Percentiles rank a stretch among this genome's conserved stretches.
Evolutionary conservation across 495 filamentous ascomycete species (phyloP).

Genomic region (Margaritispora aquatica): DNA sequence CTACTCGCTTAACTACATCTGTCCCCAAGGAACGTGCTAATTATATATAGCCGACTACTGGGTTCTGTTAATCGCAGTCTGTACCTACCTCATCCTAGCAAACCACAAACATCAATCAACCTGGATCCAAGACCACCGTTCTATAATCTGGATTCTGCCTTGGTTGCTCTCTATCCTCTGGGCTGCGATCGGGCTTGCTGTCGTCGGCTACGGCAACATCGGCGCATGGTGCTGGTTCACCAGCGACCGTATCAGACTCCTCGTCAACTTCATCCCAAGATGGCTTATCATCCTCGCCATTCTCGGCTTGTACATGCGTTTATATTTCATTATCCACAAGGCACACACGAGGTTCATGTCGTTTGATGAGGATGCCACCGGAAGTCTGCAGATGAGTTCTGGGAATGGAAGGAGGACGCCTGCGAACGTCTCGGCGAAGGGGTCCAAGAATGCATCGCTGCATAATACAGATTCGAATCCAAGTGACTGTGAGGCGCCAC

Average conservation of each 20-base stretch:
- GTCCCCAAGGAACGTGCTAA: no score
- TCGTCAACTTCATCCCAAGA: conserved; percentile 37
- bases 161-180: conserved; percentile 33
- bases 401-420: neutral
- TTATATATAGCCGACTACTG: conserved; percentile 43
- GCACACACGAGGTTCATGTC: conserved; percentile 33
- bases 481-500: conserved; percentile 15
- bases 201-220: conserved; percentile 37
- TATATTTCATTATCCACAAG: conserved; percentile 35
- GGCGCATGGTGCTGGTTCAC: conserved; percentile 42
- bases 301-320: conserved; percentile 31
- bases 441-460: neutral
- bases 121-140: conserved; percentile 33
- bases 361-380: conserved; percentile 26
- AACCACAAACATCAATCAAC: conserved; percentile 30
- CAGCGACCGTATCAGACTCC: conserved; percentile 31
- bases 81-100: conserved; percentile 35
- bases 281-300: conserved; percentile 36
- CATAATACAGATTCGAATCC: neutral
- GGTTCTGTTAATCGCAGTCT: conserved; percentile 36
- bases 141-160: conserved; percentile 30
- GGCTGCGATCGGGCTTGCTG: conserved; percentile 29
- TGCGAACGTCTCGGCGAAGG: neutral
- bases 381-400: conserved; percentile 14
- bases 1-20: neutral